Evolutionary conservation across 176 grass and related monocot genomes (phyloP), one percentile per base, ranked within the genome.

Genomic region (Cenchrus americanus): DNA sequence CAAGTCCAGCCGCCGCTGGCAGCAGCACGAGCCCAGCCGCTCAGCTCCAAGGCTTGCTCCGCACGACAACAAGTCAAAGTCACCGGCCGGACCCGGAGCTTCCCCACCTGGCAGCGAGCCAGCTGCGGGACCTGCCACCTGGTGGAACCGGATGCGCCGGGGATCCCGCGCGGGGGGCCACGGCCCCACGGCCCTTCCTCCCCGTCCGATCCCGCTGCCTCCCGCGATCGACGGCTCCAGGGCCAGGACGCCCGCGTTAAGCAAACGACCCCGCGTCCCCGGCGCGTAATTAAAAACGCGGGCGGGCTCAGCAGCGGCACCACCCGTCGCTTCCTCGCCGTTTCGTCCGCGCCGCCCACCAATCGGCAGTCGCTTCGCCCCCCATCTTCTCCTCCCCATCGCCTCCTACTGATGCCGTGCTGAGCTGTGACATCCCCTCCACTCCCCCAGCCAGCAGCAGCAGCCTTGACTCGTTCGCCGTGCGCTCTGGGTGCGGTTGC

Each of bases 191-290:
- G 0, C 18, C 41, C 1, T 59, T 15, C 3, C 76, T 44, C 2
- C 24, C 62, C 61, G 77, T 73, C 71, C 77, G 26, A 12, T 65
- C 61, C 76, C 8, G 2, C 42, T 5, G 2, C 5, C 1, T 55
- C 5, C 59, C 9, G 42, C 60, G 60, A 63, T 18, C 48, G 14
- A 59, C 32, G 53, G 8, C 37, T 7, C 14, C 1, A 1, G 1
- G 54, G 37, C 10, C 52, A 77, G 63, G 81, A 65, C 83, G 75
- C 66, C 83, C 75, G 83, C 83, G 83, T 52, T 85, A 85, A 79
- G 83, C 52, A 85, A 85, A 26, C 65, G 83, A 78, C 63, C 71
- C 12, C 51, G 37, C n/a, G 49, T 27, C 21, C 6, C 44, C 69
- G 8, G 10, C 59, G 76, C 61, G 47, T 66, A 1, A 17, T 11